These are phyloP conservation scores for Delitschia confertaspora DNA, from an alignment of 495 filamentous ascomycete genomes.

Conservation along the genomic window DNA sequence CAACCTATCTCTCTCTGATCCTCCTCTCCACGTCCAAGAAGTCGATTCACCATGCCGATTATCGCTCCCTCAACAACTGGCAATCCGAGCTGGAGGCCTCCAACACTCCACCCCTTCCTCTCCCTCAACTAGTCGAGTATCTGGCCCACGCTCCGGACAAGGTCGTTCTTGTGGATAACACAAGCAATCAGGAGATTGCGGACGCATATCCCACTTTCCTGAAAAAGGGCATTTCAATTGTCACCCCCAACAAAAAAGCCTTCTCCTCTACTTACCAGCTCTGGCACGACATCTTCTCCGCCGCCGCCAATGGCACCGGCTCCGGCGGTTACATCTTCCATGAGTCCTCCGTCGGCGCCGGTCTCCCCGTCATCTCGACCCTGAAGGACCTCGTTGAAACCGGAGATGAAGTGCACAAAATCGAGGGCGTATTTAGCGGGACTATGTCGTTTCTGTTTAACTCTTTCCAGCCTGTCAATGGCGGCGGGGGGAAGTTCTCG, in stretches of 20 bases:
- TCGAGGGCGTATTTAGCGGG: conserved; percentile 94
- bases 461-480: conserved; percentile 54
- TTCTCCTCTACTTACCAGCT: conserved; percentile 68
- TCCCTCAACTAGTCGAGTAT: conserved; percentile 60
- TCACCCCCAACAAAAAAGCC: conserved; percentile 96
- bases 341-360: conserved; percentile 86
- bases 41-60: conserved; percentile 56
- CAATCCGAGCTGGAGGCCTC: conserved; percentile 42
- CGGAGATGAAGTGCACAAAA: conserved; percentile 75
- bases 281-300: conserved; percentile 72
- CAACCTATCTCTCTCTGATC: conserved; percentile 57
- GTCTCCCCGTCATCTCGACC: conserved; percentile 84
- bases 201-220: conserved; percentile 70
- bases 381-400: conserved; percentile 82
- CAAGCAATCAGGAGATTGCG: conserved; percentile 72
- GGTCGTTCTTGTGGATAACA: conserved; percentile 85
- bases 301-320: conserved; percentile 38
- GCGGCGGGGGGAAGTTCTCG: conserved; percentile 61
- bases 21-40: conserved; percentile 75
- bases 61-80: conserved; percentile 35
- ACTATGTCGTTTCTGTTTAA: conserved; percentile 97
- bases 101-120: conserved; percentile 48
- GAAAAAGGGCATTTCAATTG: conserved; percentile 69
- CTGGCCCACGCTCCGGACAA: conserved; percentile 61
- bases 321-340: conserved; percentile 76